Evolutionary conservation across 1,284 basidiomycete species (phyloP), one percentile per base, ranked within the genome.

Genomic region (Fomes fomentarius): DNA sequence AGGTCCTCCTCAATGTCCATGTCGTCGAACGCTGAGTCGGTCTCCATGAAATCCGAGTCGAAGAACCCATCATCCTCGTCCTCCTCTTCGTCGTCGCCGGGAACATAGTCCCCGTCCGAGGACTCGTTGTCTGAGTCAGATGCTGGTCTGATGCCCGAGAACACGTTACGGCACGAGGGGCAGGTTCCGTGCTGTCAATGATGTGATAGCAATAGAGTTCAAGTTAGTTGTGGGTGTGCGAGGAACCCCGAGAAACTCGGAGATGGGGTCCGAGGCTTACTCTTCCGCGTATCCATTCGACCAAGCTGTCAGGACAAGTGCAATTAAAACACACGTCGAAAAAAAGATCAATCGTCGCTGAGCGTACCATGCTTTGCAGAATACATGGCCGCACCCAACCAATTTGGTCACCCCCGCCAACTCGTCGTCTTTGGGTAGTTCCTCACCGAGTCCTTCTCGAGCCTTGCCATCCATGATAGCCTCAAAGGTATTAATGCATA

Each of bases 81-180:
- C 54, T 80, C 78, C 25, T 54, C 67, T 25, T 72, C 70, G 34
- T 84, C 80, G 9, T 79, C 75, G 2, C 75, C 73, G 1, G 85
- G 85, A 14, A 87, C 67, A 62, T 86, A 88, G 67, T 87, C 85
- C 14, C 79, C 85, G 63, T 87, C 84, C 2, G 82, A 83, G 2
- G 82, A 84, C 61, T 87, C 86, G 61, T 81, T 76, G 58, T 85
- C 84, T 12, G 78, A 79, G 26, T 84, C 82, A 0, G 76, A 73
- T 6, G 71, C 68, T 0, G 79, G 78, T 15, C 66, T 69, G 49
- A 87, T 76, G 50, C 82, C 76, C 25, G 85, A 71, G 68, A 88
- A 88, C 8, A 72, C 67, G 54, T 81, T 71, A 35, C 86, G 74
- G 66, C 87, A 89, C 8, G 84, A 79, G 11, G 86, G 87, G 58